Evolutionary conservation across 768 basidiomycete genomes (phyloP).

Genomic region (Trametes cinnabarina): DNA sequence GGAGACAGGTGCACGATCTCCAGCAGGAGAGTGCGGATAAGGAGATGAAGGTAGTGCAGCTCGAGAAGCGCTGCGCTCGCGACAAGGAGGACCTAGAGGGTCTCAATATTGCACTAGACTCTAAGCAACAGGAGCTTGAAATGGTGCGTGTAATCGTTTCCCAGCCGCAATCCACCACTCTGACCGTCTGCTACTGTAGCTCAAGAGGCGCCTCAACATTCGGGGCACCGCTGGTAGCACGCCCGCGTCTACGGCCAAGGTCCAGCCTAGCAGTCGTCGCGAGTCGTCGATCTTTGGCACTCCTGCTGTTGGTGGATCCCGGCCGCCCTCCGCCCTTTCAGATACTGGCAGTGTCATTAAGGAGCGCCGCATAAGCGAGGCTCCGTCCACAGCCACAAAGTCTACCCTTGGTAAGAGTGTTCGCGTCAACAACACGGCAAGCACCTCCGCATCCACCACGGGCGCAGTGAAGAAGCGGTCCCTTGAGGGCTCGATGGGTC

Average conservation of each 20-base stretch:
- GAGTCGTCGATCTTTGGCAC: constrained; percentile 60
- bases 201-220: constrained; percentile 59
- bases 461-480: constrained; percentile 12
- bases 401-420: constrained; percentile 50
- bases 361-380: constrained; percentile 36
- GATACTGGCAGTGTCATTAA: constrained; percentile 43
- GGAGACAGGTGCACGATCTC: constrained; percentile 63
- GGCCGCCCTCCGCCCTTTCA: constrained; percentile 58
- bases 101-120: constrained; percentile 89
- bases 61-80: constrained; percentile 62
- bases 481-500: constrained; percentile 48
- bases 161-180: background rate
- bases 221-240: constrained; percentile 56
- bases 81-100: constrained; percentile 77
- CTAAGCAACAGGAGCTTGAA: constrained; percentile 93
- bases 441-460: constrained; percentile 17
- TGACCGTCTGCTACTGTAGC: too few species aligned
- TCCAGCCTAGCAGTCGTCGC: constrained; percentile 39
- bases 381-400: constrained; percentile 32
- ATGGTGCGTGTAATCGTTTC: constrained; percentile 45
- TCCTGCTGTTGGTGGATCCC: constrained; percentile 39
- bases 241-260: constrained; percentile 40
- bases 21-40: constrained; percentile 82
- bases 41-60: constrained; percentile 74
- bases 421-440: constrained; percentile 40